Evolutionary conservation across 2,329 filamentous ascomycete species (phyloP).

Genomic region (Pseudocercospora fijiensis): DNA sequence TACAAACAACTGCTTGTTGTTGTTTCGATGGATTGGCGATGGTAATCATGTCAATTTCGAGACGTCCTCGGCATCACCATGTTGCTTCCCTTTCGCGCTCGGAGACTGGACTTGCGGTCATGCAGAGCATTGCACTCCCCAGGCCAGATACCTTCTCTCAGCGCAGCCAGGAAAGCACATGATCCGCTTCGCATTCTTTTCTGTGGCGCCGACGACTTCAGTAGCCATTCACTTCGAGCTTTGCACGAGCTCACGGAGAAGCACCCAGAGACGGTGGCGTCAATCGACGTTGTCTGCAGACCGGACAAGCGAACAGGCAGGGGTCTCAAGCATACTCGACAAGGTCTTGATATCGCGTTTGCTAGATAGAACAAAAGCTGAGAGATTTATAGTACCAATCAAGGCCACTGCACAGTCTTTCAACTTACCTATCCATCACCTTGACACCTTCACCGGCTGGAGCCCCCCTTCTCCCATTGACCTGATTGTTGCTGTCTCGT

Average conservation of each 20-base stretch:
- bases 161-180: slow-evolving; percentile 3
- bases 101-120: neutral
- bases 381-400: slow-evolving; percentile 55
- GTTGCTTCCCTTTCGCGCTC: neutral
- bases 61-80: neutral
- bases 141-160: neutral
- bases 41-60: neutral
- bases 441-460: slow-evolving; percentile 83
- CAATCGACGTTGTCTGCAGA: slow-evolving; percentile 81
- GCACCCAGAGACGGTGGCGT: slow-evolving; percentile 57
- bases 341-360: slow-evolving; percentile 52
- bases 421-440: slow-evolving; percentile 66
- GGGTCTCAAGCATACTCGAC: slow-evolving; percentile 59
- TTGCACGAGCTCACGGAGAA: slow-evolving; percentile 55
- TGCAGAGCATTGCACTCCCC: neutral
- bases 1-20: no score
- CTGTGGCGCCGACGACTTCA: slow-evolving; percentile 91
- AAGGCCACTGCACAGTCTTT: slow-evolving; percentile 64
- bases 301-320: slow-evolving; percentile 76
- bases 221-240: slow-evolving; percentile 71
- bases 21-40: neutral
- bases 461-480: slow-evolving; percentile 63
- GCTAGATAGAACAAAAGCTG: neutral
- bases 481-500: slow-evolving; percentile 87
- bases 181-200: slow-evolving; percentile 80